Evolutionary conservation across 2,329 filamentous ascomycete species (phyloP).

Genomic region (Teratosphaeria viscida): DNA sequence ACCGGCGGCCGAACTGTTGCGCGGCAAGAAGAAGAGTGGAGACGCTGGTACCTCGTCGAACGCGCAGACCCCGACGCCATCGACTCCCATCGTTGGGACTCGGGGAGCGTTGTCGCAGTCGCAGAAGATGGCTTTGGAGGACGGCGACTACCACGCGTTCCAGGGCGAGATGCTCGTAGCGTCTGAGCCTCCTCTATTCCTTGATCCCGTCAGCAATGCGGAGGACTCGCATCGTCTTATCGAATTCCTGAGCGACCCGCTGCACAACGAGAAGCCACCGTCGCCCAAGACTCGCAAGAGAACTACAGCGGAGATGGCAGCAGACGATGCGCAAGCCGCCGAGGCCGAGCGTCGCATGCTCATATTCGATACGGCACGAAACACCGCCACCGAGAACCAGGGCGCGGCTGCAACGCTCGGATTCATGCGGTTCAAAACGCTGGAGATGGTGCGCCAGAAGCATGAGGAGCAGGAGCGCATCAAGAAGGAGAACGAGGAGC

Average conservation of each 20-base stretch:
- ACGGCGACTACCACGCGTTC: constrained; percentile 59
- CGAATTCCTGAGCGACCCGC: constrained; percentile 61
- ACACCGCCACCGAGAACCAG: constrained; percentile 63
- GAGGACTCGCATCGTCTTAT: constrained; percentile 63
- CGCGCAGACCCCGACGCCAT: constrained; percentile 47
- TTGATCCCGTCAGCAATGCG: constrained; percentile 62
- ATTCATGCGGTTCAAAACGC: constrained; percentile 84
- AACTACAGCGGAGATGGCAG: constrained; percentile 87
- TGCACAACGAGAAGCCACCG: constrained; percentile 66
- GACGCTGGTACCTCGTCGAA: constrained; percentile 47
- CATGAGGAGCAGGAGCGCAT: constrained; percentile 48
- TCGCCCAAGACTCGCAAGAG: constrained; percentile 83
- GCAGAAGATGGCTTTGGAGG: constrained; percentile 66
- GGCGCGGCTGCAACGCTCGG: constrained; percentile 60
- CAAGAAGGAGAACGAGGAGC: constrained; percentile 46
- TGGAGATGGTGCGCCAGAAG: constrained; percentile 60
- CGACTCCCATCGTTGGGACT: constrained; percentile 38
- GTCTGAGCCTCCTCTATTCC: constrained; percentile 62
- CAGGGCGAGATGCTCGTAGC: constrained; percentile 67
- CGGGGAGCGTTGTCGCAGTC: constrained; percentile 58
- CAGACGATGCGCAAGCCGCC: constrained; percentile 83
- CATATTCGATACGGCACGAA: constrained; percentile 66
- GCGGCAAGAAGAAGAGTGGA: constrained; percentile 38
- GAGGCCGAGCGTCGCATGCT: constrained; percentile 90
- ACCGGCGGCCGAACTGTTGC: constrained; percentile 40